These are phyloP conservation scores for Zopfia rhizophila DNA, from an alignment of 2,329 filamentous ascomycete species.

Conservation along the genomic window DNA sequence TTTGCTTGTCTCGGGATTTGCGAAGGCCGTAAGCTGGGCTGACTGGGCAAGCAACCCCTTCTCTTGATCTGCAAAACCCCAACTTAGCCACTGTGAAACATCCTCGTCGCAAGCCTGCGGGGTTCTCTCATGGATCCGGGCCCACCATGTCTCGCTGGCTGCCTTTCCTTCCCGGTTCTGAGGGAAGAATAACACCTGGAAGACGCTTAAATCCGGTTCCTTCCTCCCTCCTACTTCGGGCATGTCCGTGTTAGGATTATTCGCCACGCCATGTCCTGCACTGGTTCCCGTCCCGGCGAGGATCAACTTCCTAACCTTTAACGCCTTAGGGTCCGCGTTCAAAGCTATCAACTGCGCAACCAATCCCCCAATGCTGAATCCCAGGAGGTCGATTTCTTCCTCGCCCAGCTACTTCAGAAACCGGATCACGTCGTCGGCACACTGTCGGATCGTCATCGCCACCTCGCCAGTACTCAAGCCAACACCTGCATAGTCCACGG, in stretches of 20 bases:
- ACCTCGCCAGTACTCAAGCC: slow-evolving; percentile 59
- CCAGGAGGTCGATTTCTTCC: slow-evolving; percentile 57
- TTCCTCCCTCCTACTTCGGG: not conserved
- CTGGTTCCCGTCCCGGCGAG: slow-evolving; percentile 59
- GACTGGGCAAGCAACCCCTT: too few species aligned
- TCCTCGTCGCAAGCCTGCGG: too few species aligned
- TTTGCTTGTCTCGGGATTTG: slow-evolving; percentile 18
- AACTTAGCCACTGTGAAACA: too few species aligned
- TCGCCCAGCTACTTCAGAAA: slow-evolving; percentile 45
- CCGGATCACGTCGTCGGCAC: slow-evolving; percentile 39
- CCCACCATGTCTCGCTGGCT: too few species aligned
- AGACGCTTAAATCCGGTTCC: too few species aligned
- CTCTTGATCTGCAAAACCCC: too few species aligned
- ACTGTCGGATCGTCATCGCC: slow-evolving; percentile 50
- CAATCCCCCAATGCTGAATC: slow-evolving; percentile 63
- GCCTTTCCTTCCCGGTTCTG: too few species aligned
- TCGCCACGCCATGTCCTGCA: slow-evolving; percentile 48
- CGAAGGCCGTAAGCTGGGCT: not conserved
- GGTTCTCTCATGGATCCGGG: too few species aligned
- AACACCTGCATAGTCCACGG: slow-evolving; percentile 62
- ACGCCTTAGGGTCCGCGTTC: slow-evolving; percentile 39
- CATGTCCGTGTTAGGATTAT: too few species aligned
- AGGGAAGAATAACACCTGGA: too few species aligned
- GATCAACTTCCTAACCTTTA: slow-evolving; percentile 55
- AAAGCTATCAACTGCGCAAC: slow-evolving; percentile 60